A percentile compares a stretch with the other conserved stretches of the same genome.
These are phyloP conservation scores for Aspergillus viridinutans DNA, from an alignment of 2,329 filamentous ascomycete genomes.

Conservation along the genomic window DNA sequence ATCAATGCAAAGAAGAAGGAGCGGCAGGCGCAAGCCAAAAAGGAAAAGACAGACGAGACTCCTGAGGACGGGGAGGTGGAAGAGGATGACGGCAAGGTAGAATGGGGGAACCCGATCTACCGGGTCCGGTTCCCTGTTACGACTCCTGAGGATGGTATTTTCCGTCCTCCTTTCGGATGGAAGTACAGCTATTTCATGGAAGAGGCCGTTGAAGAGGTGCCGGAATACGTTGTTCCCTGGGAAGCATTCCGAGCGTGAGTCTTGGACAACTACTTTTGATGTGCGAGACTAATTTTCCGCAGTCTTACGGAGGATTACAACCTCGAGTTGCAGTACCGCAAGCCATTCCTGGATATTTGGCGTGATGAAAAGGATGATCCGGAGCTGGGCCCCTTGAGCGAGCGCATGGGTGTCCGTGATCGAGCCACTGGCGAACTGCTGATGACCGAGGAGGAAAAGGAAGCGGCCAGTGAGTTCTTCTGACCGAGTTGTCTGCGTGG, in stretches of 20 bases:
- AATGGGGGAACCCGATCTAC: conserved; percentile 94
- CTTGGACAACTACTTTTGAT: neutral
- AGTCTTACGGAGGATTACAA: conserved; percentile 90
- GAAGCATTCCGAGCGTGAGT: conserved; percentile 80
- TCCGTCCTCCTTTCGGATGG: conserved; percentile 94
- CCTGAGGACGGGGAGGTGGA: conserved; percentile 49
- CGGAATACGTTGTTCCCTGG: conserved; percentile 98
- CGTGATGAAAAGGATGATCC: conserved; percentile 82
- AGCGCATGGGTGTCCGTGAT: conserved; percentile 90
- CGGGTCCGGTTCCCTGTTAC: conserved; percentile 80
- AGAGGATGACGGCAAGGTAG: conserved; percentile 61
- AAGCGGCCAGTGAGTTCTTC: conserved; percentile 63
- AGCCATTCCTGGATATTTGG: conserved; percentile 88
- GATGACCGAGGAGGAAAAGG: conserved; percentile 82
- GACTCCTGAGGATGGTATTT: conserved; percentile 80
- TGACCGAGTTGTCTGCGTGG: neutral
- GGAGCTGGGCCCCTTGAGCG: conserved; percentile 76
- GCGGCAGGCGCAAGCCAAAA: conserved; percentile 41
- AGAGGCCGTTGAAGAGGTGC: conserved; percentile 92
- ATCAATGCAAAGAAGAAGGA: conserved; percentile 61
- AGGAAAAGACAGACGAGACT: conserved; percentile 28
- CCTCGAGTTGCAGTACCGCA: conserved; percentile 89
- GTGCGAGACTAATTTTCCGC: conserved; percentile 7
- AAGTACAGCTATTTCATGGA: conserved; percentile 96
- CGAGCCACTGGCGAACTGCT: conserved; percentile 61